Percentiles rank a stretch among this genome's conserved stretches.
Conservation (phyloP, 2,329 filamentous ascomycete genomes). For the Elsinoe perseae region DNA sequence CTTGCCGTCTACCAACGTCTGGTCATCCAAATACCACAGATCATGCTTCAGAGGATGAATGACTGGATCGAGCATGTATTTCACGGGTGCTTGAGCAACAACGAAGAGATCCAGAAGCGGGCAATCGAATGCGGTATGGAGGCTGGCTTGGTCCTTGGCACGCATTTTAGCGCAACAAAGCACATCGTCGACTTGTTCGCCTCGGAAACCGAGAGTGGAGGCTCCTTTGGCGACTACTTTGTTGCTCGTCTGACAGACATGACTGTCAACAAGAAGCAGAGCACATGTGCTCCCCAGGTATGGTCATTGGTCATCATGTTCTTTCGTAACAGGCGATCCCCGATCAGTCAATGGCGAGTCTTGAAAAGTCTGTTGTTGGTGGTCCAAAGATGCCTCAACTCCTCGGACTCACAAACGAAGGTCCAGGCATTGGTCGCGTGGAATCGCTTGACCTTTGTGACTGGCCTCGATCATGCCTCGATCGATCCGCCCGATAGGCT, state of each 20-base stretch:
- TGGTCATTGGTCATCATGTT: slow-evolving; percentile 80
- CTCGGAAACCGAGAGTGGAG: slow-evolving; percentile 43
- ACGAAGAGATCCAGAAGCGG: slow-evolving; percentile 66
- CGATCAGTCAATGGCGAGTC: slow-evolving; percentile 57
- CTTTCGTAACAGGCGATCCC: slow-evolving; percentile 53
- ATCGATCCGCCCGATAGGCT: slow-evolving; percentile 48
- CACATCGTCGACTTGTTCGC: slow-evolving; percentile 58
- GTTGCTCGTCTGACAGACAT: slow-evolving; percentile 59
- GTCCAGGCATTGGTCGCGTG: slow-evolving; percentile 75
- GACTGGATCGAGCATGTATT: slow-evolving; percentile 81
- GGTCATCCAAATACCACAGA: slow-evolving; percentile 58
- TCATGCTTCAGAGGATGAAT: slow-evolving; percentile 61
- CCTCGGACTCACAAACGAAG: slow-evolving; percentile 60
- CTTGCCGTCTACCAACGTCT: slow-evolving; percentile 72
- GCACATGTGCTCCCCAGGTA: slow-evolving; percentile 68
- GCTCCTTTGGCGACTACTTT: slow-evolving; percentile 62
- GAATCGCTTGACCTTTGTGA: slow-evolving; percentile 72
- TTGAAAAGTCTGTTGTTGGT: slow-evolving; percentile 67
- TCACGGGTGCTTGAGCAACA: slow-evolving; percentile 67
- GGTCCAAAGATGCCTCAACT: slow-evolving; percentile 78
- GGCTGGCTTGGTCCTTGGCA: slow-evolving; percentile 60
- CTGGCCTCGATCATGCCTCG: slow-evolving; percentile 56
- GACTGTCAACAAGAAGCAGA: slow-evolving; percentile 53
- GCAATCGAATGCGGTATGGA: slow-evolving; percentile 69
- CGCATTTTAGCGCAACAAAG: slow-evolving; percentile 59